Conservation (phyloP, 1,139 yeast genomes). For the Blastobotrys serpentis region DNA sequence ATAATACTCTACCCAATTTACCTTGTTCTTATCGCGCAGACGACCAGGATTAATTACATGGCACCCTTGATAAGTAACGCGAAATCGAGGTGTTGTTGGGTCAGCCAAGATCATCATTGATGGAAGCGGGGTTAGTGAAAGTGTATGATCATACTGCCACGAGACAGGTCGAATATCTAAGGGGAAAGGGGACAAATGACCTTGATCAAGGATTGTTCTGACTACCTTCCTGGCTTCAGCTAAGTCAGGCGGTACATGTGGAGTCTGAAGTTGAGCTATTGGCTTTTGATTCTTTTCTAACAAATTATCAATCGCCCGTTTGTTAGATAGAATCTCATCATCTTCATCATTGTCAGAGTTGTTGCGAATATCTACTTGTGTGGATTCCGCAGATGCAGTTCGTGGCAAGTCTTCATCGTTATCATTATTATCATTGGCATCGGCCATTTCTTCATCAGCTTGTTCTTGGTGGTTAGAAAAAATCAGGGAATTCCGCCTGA, state of each 20-base stretch:
- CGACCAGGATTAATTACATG: constrained; percentile 71
- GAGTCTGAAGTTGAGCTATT: constrained; percentile 20
- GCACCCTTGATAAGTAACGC: constrained; percentile 79
- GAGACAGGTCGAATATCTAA: constrained; percentile 58
- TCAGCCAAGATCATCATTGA: constrained; percentile 55
- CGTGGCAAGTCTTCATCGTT: constrained; percentile 15
- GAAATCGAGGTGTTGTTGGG: constrained; percentile 65
- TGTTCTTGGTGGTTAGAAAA: constrained; percentile 37
- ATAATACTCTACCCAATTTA: constrained; percentile 68
- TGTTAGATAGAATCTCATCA: constrained; percentile 23
- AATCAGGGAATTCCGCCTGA: constrained; percentile 65
- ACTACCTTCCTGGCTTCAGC: constrained; percentile 73
- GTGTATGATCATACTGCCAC: constrained; percentile 66
- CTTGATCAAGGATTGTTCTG: constrained; percentile 82
- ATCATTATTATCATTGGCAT: constrained; percentile 12
- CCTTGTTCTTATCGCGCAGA: constrained; percentile 47
- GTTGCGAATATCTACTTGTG: constrained; percentile 4
- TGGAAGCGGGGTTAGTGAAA: constrained; percentile 79
- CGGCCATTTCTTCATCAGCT: not conserved
- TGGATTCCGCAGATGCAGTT: constrained; percentile 2
- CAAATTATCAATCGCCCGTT: constrained; percentile 26
- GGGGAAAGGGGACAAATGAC: constrained; percentile 79
- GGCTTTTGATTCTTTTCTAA: constrained; percentile 22
- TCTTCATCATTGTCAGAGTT: constrained; percentile 19
- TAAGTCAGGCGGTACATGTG: constrained; percentile 40